Evolutionary conservation across 2,329 filamentous ascomycete species (phyloP).

Genomic region (Fonsecaea pedrosoi): DNA sequence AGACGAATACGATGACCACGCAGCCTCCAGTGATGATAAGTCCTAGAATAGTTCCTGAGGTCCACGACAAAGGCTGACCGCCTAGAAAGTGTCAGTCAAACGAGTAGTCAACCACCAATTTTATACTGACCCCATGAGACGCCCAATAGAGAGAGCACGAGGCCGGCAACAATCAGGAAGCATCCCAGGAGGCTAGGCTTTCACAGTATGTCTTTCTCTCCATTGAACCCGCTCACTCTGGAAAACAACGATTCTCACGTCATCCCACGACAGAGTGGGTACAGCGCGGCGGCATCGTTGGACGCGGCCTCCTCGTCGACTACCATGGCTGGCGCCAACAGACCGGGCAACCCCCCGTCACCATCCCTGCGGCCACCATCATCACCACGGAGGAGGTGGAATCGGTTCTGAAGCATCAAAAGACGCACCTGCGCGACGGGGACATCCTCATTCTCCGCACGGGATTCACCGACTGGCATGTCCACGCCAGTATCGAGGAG

Average conservation of each 20-base stretch:
- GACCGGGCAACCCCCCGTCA: conserved; percentile 44
- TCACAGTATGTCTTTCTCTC: conserved; percentile 15
- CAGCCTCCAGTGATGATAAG: conserved; percentile 42
- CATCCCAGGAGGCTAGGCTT: conserved; percentile 46
- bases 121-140: conserved; percentile 47
- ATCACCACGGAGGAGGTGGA: conserved; percentile 34
- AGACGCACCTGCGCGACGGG: conserved; percentile 29
- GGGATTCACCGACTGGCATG: conserved; percentile 33
- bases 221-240: background rate
- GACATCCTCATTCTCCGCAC: conserved; percentile 38
- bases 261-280: conserved; percentile 44
- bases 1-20: conserved; percentile 37
- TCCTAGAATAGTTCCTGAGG: conserved; percentile 40
- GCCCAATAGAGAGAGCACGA: conserved; percentile 53
- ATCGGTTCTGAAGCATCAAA: conserved; percentile 25
- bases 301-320: conserved; percentile 56
- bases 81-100: conserved; percentile 28
- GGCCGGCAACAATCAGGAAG: conserved; percentile 50
- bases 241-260: background rate
- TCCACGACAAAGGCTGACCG: conserved; percentile 22
- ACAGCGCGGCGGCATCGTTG: conserved; percentile 49
- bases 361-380: conserved; percentile 47
- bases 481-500: background rate
- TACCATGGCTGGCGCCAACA: conserved; percentile 51
- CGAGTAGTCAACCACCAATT: background rate